phyloP scores from a whole-genome alignment of 148 eudicot species.

The Mesembryanthemum crystallinum region DNA sequence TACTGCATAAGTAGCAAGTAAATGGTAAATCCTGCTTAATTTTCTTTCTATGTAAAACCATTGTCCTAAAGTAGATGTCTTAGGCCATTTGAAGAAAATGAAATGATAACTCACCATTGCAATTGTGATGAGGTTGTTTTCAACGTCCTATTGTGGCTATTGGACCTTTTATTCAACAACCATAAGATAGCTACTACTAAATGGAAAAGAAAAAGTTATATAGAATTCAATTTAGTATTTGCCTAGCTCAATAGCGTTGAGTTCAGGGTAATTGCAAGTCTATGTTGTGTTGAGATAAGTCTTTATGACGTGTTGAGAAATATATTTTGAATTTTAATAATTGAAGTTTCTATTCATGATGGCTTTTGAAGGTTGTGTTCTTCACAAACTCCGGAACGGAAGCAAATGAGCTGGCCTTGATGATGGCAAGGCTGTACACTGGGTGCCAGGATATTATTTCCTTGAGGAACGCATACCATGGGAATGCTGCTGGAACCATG shows the following conservation, averaged over 20 bases:
- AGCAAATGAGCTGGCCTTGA: conserved; percentile 94
- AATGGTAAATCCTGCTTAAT: background rate
- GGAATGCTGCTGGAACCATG: conserved; percentile 95
- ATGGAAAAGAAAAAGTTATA: background rate
- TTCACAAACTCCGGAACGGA: conserved; percentile 97
- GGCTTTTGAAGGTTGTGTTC: conserved; percentile 72
- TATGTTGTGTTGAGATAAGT: background rate
- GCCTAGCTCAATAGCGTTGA: background rate
- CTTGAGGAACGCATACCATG: conserved; percentile 89
- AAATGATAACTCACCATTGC: background rate
- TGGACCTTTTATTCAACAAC: background rate
- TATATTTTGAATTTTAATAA: background rate
- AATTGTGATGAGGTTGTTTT: background rate
- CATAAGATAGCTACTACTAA: background rate
- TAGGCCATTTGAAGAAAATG: background rate
- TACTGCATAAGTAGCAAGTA: background rate
- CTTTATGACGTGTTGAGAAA: background rate
- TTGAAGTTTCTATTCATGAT: conserved; percentile 5
- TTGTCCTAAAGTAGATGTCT: background rate
- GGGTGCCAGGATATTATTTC: conserved; percentile 89
- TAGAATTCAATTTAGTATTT: background rate
- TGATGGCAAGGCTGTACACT: conserved; percentile 87
- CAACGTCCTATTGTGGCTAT: background rate
- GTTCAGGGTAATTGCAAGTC: background rate
- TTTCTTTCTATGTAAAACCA: background rate